Evolutionary conservation across 2,329 filamentous ascomycete species (phyloP).

Genomic region (Fonsecaea multimorphosa): DNA sequence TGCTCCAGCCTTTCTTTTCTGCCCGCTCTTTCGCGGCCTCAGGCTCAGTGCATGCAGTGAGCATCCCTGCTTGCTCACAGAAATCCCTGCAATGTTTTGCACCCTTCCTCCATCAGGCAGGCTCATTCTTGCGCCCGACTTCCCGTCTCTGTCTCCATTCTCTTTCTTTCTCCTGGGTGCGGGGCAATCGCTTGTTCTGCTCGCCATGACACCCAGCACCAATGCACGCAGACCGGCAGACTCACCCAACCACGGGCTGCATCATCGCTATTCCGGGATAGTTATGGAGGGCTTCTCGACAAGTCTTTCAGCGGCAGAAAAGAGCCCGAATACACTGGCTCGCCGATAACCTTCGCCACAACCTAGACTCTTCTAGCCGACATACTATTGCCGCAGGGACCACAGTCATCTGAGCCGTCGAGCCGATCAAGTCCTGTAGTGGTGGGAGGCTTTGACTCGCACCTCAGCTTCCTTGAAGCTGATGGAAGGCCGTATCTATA

Average conservation of each 20-base stretch:
- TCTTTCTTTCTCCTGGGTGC: not conserved
- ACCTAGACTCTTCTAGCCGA: slow-evolving; percentile 19
- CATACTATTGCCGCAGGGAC: slow-evolving; percentile 16
- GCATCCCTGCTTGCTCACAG: slow-evolving; percentile 13
- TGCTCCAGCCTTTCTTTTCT: not conserved
- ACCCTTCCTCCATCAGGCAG: slow-evolving; percentile 1
- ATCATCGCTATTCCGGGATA: slow-evolving; percentile 10
- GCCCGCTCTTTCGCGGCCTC: not conserved
- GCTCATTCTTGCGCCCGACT: slow-evolving; percentile 9
- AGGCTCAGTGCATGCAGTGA: slow-evolving; percentile 20
- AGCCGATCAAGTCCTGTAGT: not conserved
- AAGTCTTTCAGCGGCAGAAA: not conserved
- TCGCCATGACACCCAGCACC: slow-evolving; percentile 10
- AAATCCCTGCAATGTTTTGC: not conserved
- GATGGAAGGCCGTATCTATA: slow-evolving; percentile 20
- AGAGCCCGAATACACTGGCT: not conserved
- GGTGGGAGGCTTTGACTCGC: not conserved
- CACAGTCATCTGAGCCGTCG: slow-evolving; percentile 10
- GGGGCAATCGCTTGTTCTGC: slow-evolving; percentile 7
- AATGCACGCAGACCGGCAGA: not conserved
- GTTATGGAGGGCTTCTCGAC: not conserved
- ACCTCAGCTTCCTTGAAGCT: slow-evolving; percentile 9
- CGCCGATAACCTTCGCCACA: slow-evolving; percentile 9
- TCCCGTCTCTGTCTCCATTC: slow-evolving; percentile 3
- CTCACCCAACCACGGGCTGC: slow-evolving; percentile 13